Evolutionary conservation across 2,329 filamentous ascomycete genomes (phyloP).

Genomic region (Aureobasidium vineae): DNA sequence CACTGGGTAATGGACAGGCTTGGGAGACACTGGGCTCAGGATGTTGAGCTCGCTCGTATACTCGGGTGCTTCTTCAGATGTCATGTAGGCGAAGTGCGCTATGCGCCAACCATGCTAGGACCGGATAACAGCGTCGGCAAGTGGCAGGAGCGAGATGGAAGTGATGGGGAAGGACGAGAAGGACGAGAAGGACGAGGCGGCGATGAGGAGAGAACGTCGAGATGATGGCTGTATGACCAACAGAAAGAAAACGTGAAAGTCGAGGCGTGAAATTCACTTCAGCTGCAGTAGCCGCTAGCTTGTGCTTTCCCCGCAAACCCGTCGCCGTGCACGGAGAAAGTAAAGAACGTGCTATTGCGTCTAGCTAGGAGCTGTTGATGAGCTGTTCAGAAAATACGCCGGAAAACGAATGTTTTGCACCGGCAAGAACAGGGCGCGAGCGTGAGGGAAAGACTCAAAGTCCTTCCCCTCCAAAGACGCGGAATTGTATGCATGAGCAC

Average conservation of each 20-base stretch:
- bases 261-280: slow-evolving; percentile 17
- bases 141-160: slow-evolving; percentile 27
- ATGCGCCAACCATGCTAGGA: slow-evolving; percentile 44
- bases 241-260: slow-evolving; percentile 22
- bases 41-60: slow-evolving; percentile 58
- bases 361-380: not conserved
- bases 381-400: not conserved
- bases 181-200: not conserved
- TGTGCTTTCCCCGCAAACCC: slow-evolving; percentile 7
- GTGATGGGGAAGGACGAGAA: slow-evolving; percentile 28
- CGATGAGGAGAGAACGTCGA: not conserved
- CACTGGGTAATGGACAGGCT: slow-evolving; percentile 65
- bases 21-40: slow-evolving; percentile 68
- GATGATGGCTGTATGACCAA: slow-evolving; percentile 24
- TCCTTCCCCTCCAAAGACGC: not conserved
- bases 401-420: not conserved
- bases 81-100: slow-evolving; percentile 41
- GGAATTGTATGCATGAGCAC: slow-evolving; percentile 16
- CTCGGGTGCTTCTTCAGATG: slow-evolving; percentile 55
- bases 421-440: not conserved
- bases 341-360: not conserved
- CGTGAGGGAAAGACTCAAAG: slow-evolving; percentile 5
- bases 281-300: slow-evolving; percentile 17
- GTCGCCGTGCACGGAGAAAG: not conserved
- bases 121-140: slow-evolving; percentile 31